A percentile compares a stretch with the other conserved stretches of the same genome.
These are phyloP conservation scores for Metschnikowia cerradonensis DNA, from an alignment of 805 yeast species.

Conservation along the genomic window DNA sequence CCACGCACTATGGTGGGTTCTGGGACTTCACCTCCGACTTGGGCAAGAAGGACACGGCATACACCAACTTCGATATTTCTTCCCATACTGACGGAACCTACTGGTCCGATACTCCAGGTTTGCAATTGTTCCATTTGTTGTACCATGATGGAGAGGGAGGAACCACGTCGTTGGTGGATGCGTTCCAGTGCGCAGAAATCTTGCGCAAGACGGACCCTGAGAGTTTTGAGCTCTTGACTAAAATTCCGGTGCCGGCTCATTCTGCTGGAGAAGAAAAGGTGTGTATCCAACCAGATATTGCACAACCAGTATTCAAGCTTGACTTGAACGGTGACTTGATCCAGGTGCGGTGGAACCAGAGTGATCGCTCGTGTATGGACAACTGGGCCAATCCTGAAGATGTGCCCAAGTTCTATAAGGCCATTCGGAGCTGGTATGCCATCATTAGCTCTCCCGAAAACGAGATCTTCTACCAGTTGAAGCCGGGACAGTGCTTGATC, in stretches of 20 bases:
- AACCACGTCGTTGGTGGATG: slow-evolving; percentile 62
- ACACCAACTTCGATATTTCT: slow-evolving; percentile 61
- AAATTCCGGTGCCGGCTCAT: slow-evolving; percentile 59
- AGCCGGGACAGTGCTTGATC: slow-evolving; percentile 62
- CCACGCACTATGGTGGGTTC: slow-evolving; percentile 76
- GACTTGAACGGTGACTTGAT: slow-evolving; percentile 48
- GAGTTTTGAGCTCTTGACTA: slow-evolving; percentile 47
- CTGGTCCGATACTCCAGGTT: slow-evolving; percentile 69
- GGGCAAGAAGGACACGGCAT: slow-evolving; percentile 66
- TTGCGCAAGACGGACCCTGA: slow-evolving; percentile 46
- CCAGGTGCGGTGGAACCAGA: slow-evolving; percentile 69
- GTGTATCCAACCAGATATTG: slow-evolving; percentile 53
- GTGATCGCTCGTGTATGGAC: slow-evolving; percentile 62
- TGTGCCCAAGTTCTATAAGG: slow-evolving; percentile 51
- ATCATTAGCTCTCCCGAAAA: slow-evolving; percentile 48
- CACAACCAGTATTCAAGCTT: slow-evolving; percentile 57
- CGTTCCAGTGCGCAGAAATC: slow-evolving; percentile 54
- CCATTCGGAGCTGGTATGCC: slow-evolving; percentile 53
- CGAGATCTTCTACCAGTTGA: slow-evolving; percentile 51
- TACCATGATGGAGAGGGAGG: slow-evolving; percentile 67
- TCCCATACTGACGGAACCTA: slow-evolving; percentile 73
- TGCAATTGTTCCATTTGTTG: slow-evolving; percentile 63
- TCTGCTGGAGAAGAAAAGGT: slow-evolving; percentile 68
- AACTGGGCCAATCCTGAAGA: slow-evolving; percentile 45
- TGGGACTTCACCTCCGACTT: slow-evolving; percentile 75